These are phyloP conservation scores for Saccharomycopsis crataegensis DNA, from an alignment of 1,139 yeast genomes.

Conservation along the genomic window DNA sequence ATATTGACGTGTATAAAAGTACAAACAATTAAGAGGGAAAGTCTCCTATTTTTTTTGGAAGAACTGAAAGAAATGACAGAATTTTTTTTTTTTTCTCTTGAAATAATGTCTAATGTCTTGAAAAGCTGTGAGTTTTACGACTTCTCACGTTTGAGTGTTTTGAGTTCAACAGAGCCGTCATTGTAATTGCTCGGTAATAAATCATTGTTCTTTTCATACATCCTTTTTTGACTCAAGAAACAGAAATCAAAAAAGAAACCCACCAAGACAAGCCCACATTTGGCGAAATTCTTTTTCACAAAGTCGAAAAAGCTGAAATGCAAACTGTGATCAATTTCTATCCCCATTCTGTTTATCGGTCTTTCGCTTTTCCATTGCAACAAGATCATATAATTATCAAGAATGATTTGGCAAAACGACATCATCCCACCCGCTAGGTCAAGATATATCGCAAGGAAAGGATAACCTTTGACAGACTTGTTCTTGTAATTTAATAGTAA, in stretches of 20 bases:
- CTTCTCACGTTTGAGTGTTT: no score
- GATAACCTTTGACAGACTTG: constrained; percentile 50
- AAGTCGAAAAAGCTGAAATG: constrained; percentile 18
- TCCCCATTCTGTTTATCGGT: constrained; percentile 16
- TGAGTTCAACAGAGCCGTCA: no score
- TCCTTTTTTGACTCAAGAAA: constrained; percentile 14
- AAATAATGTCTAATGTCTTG: no score
- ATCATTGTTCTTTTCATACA: constrained; percentile 7
- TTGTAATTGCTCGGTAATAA: no score
- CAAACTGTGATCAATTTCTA: constrained; percentile 18
- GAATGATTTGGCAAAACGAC: constrained; percentile 38
- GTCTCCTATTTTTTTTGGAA: no score
- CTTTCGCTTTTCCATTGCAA: constrained; percentile 6
- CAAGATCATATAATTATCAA: constrained; percentile 19
- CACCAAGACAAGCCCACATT: constrained; percentile 19
- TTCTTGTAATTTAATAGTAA: constrained; percentile 45
- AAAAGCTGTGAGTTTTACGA: no score
- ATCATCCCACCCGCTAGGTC: constrained; percentile 51
- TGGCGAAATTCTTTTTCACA: constrained; percentile 19
- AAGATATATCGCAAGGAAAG: constrained; percentile 41
- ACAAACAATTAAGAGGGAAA: no score
- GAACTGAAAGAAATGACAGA: no score
- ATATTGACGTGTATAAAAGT: no score
- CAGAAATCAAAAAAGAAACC: constrained; percentile 19
- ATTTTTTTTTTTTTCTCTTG: no score